Evolutionary conservation across 1,284 basidiomycete species (phyloP).

Genomic region (Ganoderma sp.): DNA sequence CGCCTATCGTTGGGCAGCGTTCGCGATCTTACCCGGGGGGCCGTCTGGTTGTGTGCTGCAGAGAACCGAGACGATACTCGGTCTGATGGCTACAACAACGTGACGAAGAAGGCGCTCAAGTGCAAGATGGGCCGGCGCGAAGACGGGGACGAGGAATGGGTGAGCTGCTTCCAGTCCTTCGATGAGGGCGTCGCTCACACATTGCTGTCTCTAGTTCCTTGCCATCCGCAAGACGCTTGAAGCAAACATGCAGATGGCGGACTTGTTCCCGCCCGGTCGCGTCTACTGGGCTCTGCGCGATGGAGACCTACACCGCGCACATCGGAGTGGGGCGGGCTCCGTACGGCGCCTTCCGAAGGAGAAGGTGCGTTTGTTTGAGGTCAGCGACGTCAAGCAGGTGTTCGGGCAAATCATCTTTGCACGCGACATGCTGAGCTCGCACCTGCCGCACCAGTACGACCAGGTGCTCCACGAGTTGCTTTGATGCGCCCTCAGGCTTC

Average conservation of each 20-base stretch:
- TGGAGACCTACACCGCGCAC: conserved; percentile 63
- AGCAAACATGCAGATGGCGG: conserved; percentile 80
- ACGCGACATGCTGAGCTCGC: conserved; percentile 74
- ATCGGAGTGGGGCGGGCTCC: conserved; percentile 41
- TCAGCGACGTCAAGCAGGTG: conserved; percentile 73
- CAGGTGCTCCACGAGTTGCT: conserved; percentile 66
- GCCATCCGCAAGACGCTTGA: conserved; percentile 82
- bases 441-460: conserved; percentile 53
- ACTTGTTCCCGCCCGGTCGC: conserved; percentile 80
- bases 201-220: conserved; percentile 58
- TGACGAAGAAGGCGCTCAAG: conserved; percentile 63
- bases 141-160: conserved; percentile 68
- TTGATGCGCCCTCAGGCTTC: conserved; percentile 16
- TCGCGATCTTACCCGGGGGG: conserved; percentile 76
- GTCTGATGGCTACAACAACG: conserved; percentile 59
- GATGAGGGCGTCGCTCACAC: not conserved
- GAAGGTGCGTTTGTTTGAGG: conserved; percentile 72
- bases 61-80: conserved; percentile 46
- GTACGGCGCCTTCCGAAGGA: conserved; percentile 37
- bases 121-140: conserved; percentile 63
- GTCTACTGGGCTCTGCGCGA: conserved; percentile 80
- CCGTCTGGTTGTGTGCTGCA: conserved; percentile 79
- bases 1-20: conserved; percentile 80
- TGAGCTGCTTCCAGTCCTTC: conserved; percentile 39
- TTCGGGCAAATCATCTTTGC: conserved; percentile 85